phyloP scores from a whole-genome alignment of 192 early-diverging fungal genomes.

The Geranomyces michiganensis region DNA sequence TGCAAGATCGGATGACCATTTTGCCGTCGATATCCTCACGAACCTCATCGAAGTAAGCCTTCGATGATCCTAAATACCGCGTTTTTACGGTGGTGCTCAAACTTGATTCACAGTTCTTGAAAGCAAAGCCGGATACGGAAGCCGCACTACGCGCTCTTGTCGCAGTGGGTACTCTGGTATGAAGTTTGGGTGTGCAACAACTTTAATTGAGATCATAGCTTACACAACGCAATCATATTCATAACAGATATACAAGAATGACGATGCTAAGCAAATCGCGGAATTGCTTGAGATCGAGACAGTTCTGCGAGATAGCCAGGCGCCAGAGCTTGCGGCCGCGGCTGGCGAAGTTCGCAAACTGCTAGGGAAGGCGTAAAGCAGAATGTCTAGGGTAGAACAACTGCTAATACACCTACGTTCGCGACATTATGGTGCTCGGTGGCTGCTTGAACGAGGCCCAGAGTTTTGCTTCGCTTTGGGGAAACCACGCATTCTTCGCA shows the following conservation, averaged over 20 bases:
- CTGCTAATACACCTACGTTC: no score
- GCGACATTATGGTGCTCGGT: no score
- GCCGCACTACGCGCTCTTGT: constrained; percentile 61
- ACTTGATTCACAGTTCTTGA: constrained; percentile 45
- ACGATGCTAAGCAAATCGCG: background rate
- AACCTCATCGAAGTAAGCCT: constrained; percentile 48
- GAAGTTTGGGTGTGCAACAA: background rate
- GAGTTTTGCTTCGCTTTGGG: no score
- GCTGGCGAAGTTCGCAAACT: no score
- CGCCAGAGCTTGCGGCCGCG: no score
- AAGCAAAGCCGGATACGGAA: constrained; percentile 62
- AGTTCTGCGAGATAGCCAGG: background rate
- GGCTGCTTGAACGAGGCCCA: no score
- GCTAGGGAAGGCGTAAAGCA: no score
- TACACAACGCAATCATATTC: background rate
- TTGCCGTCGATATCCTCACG: constrained; percentile 51
- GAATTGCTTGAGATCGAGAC: background rate
- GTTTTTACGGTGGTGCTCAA: background rate
- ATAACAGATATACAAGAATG: background rate
- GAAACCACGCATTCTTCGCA: no score
- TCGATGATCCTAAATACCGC: background rate
- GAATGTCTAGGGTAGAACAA: no score
- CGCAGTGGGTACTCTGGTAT: constrained; percentile 67
- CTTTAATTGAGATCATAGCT: background rate
- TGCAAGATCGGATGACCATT: constrained; percentile 50